Conservation (phyloP, 108 stramenopile species). For the Stephanodiscus triporus region DNA sequence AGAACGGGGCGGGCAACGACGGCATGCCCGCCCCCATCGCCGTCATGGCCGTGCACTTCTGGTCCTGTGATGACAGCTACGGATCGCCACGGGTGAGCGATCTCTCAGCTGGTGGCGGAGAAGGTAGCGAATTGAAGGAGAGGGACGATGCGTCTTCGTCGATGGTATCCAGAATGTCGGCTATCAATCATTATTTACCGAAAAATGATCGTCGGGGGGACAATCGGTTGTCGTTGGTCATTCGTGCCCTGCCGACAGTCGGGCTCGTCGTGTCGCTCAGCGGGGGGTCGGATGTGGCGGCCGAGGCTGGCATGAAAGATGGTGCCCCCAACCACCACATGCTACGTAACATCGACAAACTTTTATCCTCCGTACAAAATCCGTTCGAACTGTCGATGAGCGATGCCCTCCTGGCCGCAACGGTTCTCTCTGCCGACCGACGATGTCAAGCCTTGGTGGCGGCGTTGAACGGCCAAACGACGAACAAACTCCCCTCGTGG, state of each 20-base stretch:
- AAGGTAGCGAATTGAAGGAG: conserved; percentile 9
- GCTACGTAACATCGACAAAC: conserved; percentile 57
- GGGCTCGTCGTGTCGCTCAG: conserved; percentile 83
- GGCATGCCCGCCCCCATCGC: conserved; percentile 28
- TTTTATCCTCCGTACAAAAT: conserved; percentile 78
- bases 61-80: conserved; percentile 85
- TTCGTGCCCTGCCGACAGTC: conserved; percentile 65
- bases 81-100: conserved; percentile 77
- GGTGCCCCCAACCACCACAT: conserved; percentile 47
- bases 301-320: conserved; percentile 25
- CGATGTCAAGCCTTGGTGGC: conserved; percentile 76
- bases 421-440: conserved; percentile 78
- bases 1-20: conserved; percentile 6
- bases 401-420: conserved; percentile 84
- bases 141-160: conserved; percentile 25
- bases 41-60: conserved; percentile 83
- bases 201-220: conserved; percentile 41
- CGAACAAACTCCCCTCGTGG: conserved; percentile 69
- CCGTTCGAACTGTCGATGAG: conserved; percentile 85
- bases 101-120: conserved; percentile 24
- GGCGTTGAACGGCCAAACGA: conserved; percentile 48
- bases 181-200: conserved; percentile 35
- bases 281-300: conserved; percentile 53
- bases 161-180: conserved; percentile 4
- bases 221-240: conserved; percentile 66